Base-by-base conservation (phyloP, 2,329 filamentous ascomycete species). In the Ascochyta pisi region DNA sequence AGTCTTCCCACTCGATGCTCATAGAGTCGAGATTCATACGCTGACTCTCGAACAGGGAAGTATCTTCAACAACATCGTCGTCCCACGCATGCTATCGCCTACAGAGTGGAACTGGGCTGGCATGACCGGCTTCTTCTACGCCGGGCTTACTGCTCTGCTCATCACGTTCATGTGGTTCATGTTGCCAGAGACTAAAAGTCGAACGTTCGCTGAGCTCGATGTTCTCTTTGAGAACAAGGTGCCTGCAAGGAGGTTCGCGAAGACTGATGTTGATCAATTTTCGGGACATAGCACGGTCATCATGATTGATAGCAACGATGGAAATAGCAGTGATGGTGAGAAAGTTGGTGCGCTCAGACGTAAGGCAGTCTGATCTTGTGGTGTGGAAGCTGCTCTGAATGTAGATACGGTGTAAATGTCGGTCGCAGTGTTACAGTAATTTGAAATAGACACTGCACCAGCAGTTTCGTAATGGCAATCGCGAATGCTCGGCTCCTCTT, bases 71-170 rank as follows among this genome's bases (percentile, higher is more conserved):
- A 88, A 87, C 55, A 87, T 95, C 6, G 74, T 96, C 38, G 95
- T 90, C 0, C 92, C 92, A 0, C 65, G 65, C 31, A 68, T 71
- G 67, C 37, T 70, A 4, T 69, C 69, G 23, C 68, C 68, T 0
- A 71, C 81, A 1, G 89, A 86, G 0, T 96, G 92, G 89, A 79
- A 94, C 75, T 96, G 91, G 92, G 82, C 86, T 55, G 94, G 92
- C 74, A 64, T 64, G 48, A 57, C 85, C 89, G 6, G 91, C 27
- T 95, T 96, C 77, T 93, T 95, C 79, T 91, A 91, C 87, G 87
- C 86, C n/a, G 89, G 87, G 1, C 86, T 91, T 45, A 91, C 89
- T 73, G 45, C 44, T 22, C 50, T 62, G 6, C 89, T 91, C 75
- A 75, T 87, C 46, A 92, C 89, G 77, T 84, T 91, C 65, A 77